Conservation (phyloP, 352 stramenopile genomes). For the Thraustochytrium striatum region DNA sequence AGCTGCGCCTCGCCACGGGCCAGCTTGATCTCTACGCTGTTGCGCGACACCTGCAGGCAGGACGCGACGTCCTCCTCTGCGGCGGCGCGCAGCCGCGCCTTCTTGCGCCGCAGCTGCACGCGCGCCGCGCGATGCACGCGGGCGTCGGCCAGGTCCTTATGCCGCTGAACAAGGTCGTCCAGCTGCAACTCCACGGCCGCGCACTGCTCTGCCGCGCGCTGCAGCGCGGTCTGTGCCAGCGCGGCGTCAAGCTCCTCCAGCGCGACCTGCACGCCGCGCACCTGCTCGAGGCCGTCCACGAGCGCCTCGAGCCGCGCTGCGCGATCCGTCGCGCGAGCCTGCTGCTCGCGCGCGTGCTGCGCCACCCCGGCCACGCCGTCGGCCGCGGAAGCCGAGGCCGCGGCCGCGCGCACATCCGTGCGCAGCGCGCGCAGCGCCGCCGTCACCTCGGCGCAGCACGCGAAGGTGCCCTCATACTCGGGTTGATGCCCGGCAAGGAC, state of each 20-base stretch:
- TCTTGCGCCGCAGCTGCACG: slow-evolving; percentile 15
- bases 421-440: slow-evolving; percentile 9
- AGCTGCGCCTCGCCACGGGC: neutral
- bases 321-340: neutral
- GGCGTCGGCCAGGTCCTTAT: neutral
- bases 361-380: neutral
- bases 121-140: neutral
- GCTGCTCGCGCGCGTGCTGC: neutral
- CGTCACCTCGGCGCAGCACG: slow-evolving; percentile 22
- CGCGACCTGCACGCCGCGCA: slow-evolving; percentile 5
- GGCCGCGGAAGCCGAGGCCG: neutral
- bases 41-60: neutral
- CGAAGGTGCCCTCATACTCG: slow-evolving; percentile 32
- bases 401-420: slow-evolving; percentile 13
- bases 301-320: neutral
- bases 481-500: slow-evolving; percentile 35
- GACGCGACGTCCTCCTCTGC: neutral
- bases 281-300: slow-evolving; percentile 15
- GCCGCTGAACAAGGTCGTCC: neutral
- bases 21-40: neutral
- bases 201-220: neutral
- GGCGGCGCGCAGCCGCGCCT: slow-evolving; percentile 19
- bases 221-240: neutral
- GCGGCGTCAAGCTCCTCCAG: slow-evolving; percentile 1
- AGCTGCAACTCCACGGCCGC: neutral